Percentiles rank a stretch among this genome's conserved stretches.
Evolutionary conservation across 495 filamentous ascomycete genomes (phyloP).

Genomic region (Neurospora sp.): DNA sequence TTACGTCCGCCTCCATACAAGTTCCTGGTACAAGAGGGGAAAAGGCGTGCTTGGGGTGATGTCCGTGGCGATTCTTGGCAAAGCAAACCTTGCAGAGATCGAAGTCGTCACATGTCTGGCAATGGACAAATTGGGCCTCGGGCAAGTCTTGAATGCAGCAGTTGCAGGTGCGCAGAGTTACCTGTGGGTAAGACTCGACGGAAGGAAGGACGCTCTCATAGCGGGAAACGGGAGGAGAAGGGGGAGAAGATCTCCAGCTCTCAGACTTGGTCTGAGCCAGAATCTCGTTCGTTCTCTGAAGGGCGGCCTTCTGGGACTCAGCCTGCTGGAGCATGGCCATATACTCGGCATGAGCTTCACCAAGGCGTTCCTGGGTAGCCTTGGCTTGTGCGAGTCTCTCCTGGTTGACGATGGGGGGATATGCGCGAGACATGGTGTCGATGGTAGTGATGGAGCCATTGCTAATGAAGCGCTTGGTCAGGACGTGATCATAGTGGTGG

Average conservation of each 20-base stretch:
- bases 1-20: conserved; percentile 43
- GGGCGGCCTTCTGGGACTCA: neutral
- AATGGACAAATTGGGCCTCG: conserved; percentile 74
- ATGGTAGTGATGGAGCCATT: conserved; percentile 73
- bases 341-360: neutral
- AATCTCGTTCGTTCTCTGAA: neutral
- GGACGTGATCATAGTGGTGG: conserved; percentile 69
- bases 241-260: conserved; percentile 3
- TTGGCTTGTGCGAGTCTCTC: conserved; percentile 9
- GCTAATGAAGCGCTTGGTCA: conserved; percentile 80
- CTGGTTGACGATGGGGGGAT: conserved; percentile 38
- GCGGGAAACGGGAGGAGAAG: neutral
- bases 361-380: conserved; percentile 10
- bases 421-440: conserved; percentile 66
- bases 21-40: conserved; percentile 48
- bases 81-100: conserved; percentile 86
- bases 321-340: neutral
- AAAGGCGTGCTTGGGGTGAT: conserved; percentile 86
- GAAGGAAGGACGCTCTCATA: conserved; percentile 13
- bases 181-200: conserved; percentile 13
- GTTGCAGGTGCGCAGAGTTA: conserved; percentile 75
- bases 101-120: conserved; percentile 75
- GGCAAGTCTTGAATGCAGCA: conserved; percentile 71
- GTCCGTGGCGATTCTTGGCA: conserved; percentile 67
- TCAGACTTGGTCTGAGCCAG: neutral